Percentiles rank a stretch among this genome's conserved stretches.
These are phyloP conservation scores for Russula ochroleuca DNA, from an alignment of 768 basidiomycete genomes.

Conservation along the genomic window DNA sequence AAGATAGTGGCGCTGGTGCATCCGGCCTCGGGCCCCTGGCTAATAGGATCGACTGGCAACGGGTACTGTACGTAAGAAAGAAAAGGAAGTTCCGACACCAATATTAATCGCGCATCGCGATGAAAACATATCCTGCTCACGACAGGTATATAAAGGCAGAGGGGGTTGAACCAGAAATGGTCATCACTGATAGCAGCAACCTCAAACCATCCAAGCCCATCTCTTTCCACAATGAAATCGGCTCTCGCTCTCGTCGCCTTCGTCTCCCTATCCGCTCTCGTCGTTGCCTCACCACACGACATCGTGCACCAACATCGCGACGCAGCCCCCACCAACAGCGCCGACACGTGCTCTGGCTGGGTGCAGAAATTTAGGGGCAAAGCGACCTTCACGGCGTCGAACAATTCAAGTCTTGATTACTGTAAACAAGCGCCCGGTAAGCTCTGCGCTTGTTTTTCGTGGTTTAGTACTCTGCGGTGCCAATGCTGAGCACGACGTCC, in stretches of 20 bases:
- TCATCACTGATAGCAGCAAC: background rate
- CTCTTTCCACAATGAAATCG: background rate
- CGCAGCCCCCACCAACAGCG: too few relatives aligned
- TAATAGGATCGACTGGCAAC: background rate
- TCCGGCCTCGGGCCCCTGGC: background rate
- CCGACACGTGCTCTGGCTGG: too few relatives aligned
- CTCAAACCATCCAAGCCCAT: background rate
- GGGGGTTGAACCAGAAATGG: background rate
- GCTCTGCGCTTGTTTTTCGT: too few relatives aligned
- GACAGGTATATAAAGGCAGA: slow-evolving; percentile 9
- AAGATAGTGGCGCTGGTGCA: background rate
- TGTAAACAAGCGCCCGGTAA: too few relatives aligned
- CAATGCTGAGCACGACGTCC: too few relatives aligned
- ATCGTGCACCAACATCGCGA: too few relatives aligned
- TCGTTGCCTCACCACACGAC: background rate
- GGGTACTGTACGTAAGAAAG: background rate
- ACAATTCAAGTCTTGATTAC: too few relatives aligned
- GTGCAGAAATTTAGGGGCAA: too few relatives aligned
- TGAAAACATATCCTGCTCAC: background rate
- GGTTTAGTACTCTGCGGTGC: too few relatives aligned
- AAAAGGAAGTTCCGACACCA: background rate
- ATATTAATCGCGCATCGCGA: background rate
- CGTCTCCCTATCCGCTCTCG: background rate
- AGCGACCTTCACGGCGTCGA: too few relatives aligned
- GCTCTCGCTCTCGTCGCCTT: background rate